A percentile compares a stretch with the other conserved stretches of the same genome.
Evolutionary conservation across 768 basidiomycete species (phyloP).

Genomic region (Chalciporus sphaerocephalus): DNA sequence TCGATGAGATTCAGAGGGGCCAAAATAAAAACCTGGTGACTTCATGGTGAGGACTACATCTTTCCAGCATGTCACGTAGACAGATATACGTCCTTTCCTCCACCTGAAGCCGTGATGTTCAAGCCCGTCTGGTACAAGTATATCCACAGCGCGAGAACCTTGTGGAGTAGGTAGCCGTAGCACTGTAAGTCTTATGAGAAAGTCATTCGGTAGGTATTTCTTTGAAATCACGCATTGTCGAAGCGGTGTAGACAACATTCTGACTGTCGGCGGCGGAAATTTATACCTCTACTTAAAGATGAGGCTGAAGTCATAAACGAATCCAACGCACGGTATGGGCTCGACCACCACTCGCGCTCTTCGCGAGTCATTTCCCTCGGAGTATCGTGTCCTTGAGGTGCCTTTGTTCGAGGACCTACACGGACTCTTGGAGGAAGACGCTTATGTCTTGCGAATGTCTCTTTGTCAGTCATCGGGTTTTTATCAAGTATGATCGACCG

Average conservation of each 20-base stretch:
- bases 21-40: slow-evolving; percentile 33
- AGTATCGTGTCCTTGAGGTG: slow-evolving; percentile 28
- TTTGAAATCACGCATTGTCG: slow-evolving; percentile 51
- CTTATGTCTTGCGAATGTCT: slow-evolving; percentile 53
- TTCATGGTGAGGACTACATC: slow-evolving; percentile 38
- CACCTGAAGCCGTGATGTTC: slow-evolving; percentile 59
- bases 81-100: slow-evolving; percentile 41
- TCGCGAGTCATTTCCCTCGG: slow-evolving; percentile 57
- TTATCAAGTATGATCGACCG: slow-evolving; percentile 61
- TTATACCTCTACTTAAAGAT: not conserved
- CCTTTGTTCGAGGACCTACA: slow-evolving; percentile 27
- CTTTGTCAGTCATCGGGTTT: slow-evolving; percentile 53
- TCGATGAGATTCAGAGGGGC: not conserved
- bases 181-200: slow-evolving; percentile 57
- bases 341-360: slow-evolving; percentile 67
- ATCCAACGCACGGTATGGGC: slow-evolving; percentile 60
- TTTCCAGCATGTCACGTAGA: slow-evolving; percentile 62
- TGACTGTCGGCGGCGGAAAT: slow-evolving; percentile 40
- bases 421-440: slow-evolving; percentile 46
- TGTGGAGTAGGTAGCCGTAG: slow-evolving; percentile 39
- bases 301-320: not conserved
- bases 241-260: slow-evolving; percentile 66
- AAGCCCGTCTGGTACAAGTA: slow-evolving; percentile 55
- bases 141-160: slow-evolving; percentile 25
- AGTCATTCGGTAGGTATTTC: slow-evolving; percentile 55